phyloP scores from a whole-genome alignment of 2,329 filamentous ascomycete species.

The Fusarium tricinctum region DNA sequence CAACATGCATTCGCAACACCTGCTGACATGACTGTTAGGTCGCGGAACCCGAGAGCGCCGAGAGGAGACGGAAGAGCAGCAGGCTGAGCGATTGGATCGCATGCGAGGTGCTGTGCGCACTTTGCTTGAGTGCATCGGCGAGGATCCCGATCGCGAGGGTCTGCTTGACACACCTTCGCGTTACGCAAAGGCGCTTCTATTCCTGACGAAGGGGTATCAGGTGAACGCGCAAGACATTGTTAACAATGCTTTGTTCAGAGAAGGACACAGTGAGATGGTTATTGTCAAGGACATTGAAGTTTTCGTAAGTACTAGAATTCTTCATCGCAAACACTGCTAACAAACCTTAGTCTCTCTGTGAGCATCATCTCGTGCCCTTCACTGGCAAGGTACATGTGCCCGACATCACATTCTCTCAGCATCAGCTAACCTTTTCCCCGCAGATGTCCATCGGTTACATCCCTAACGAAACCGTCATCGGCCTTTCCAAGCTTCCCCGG shows the following conservation, averaged over 20 bases:
- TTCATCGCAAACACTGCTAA: conserved; percentile 3
- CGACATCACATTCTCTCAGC: conserved; percentile 3
- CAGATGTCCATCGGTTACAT: conserved; percentile 99
- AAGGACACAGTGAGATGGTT: conserved; percentile 96
- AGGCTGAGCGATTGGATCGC: conserved; percentile 66
- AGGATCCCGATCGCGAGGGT: conserved; percentile 75
- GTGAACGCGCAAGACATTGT: conserved; percentile 93
- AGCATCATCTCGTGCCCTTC: conserved; percentile 97
- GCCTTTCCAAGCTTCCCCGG: conserved; percentile 93
- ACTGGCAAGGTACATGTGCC: conserved; percentile 80
- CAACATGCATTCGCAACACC: neutral
- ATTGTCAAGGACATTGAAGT: conserved; percentile 98
- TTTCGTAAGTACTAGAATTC: conserved; percentile 55
- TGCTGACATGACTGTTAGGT: conserved; percentile 56
- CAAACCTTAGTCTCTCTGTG: conserved; percentile 78
- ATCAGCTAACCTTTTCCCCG: conserved; percentile 19
- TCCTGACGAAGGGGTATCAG: conserved; percentile 97
- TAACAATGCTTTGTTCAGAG: conserved; percentile 94
- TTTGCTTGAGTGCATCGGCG: conserved; percentile 77
- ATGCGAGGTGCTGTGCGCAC: conserved; percentile 74
- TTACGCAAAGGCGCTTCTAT: conserved; percentile 95
- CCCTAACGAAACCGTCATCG: conserved; percentile 89
- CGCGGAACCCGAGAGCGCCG: conserved; percentile 74
- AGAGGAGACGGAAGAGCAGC: conserved; percentile 64
- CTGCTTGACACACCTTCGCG: conserved; percentile 80